Evolutionary conservation across 148 eudicot genomes (phyloP).

Genomic region (Chenopodium album): DNA sequence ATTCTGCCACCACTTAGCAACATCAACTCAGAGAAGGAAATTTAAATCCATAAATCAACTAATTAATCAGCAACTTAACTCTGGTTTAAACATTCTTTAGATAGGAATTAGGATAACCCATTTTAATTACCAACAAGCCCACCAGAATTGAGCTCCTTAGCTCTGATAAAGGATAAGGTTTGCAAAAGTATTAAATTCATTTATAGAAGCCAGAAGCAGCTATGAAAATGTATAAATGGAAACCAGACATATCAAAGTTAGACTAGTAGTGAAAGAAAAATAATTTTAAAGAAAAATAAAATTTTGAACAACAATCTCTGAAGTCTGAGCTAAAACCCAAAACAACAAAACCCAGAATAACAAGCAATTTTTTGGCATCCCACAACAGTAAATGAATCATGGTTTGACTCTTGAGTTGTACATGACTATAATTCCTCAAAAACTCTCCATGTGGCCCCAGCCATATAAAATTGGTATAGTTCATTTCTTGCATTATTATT

Average conservation of each 20-base stretch:
- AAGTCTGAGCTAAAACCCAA: no score
- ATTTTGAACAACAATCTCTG: no score
- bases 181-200: background rate
- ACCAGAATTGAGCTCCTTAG: background rate
- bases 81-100: background rate
- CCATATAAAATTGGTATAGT: background rate
- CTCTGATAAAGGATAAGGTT: background rate
- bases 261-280: no score
- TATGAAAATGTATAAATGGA: no score
- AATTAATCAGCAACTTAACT: background rate
- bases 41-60: background rate
- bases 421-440: background rate
- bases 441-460: background rate
- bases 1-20: background rate
- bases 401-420: background rate
- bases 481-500: background rate
- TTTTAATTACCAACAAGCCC: background rate
- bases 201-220: no score
- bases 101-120: background rate
- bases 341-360: no score
- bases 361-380: background rate
- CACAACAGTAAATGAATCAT: background rate
- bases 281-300: no score
- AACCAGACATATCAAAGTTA: no score
- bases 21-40: background rate